These are phyloP conservation scores for Basidiobolus heterosporus DNA, from an alignment of 371 early-diverging fungal species.

Conservation along the genomic window DNA sequence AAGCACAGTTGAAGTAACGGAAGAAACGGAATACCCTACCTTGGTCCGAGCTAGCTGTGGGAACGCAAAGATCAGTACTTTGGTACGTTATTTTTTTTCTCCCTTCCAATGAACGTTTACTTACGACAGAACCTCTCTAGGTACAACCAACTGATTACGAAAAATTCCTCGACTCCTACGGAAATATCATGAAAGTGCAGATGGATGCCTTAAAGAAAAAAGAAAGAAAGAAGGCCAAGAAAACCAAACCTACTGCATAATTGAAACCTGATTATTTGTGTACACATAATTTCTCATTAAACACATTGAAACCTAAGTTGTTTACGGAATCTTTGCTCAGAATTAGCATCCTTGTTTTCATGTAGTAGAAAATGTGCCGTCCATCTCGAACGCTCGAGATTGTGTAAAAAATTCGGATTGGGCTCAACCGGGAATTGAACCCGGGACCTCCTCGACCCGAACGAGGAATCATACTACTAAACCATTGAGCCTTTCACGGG, in stretches of 20 bases:
- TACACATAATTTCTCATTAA: no score
- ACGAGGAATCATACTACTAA: conserved; percentile 27
- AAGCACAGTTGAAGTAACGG: conserved; percentile 7
- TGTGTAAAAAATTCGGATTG: no score
- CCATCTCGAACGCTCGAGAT: no score
- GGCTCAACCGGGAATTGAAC: conserved; percentile 29
- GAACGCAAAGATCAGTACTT: conserved; percentile 12
- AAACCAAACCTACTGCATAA: conserved; percentile 7
- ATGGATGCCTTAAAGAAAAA: conserved; percentile 33
- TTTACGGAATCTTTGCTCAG: no score
- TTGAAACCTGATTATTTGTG: no score
- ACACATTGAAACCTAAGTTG: no score
- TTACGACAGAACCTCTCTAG: no score
- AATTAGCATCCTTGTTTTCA: no score
- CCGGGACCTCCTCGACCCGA: conserved; percentile 30
- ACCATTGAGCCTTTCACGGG: conserved; percentile 22
- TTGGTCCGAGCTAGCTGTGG: conserved; percentile 11
- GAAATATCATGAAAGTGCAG: conserved; percentile 21
- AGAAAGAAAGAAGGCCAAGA: conserved; percentile 24
- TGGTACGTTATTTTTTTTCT: conserved; percentile 5
- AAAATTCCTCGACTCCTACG: conserved; percentile 23
- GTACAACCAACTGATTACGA: conserved; percentile 21
- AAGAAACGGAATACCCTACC: conserved; percentile 13
- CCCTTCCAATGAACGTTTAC: no score
- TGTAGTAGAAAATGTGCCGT: no score